Percentiles rank a stretch among this genome's conserved stretches.
These are phyloP conservation scores for Coniferiporia sulphurascens DNA, from an alignment of 1,284 basidiomycete genomes.

Conservation along the genomic window DNA sequence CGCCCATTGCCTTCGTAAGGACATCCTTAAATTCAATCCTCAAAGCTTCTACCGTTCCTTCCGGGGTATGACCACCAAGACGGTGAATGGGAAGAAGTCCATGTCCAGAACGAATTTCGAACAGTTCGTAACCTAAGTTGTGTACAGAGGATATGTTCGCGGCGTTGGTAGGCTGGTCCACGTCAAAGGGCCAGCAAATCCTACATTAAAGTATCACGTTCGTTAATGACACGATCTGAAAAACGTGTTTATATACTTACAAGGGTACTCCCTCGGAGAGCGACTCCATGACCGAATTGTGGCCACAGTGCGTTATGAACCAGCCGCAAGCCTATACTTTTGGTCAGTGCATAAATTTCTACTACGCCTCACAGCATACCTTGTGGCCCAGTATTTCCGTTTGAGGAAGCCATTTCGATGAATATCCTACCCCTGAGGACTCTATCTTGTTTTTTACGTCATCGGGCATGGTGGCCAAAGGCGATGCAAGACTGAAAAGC, in stretches of 20 bases:
- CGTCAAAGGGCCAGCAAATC: constrained; percentile 26
- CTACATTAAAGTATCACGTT: constrained; percentile 5
- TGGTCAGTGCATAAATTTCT: neutral
- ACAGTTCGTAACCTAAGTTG: constrained; percentile 26
- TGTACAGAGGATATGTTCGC: constrained; percentile 22
- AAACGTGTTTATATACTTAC: constrained; percentile 5
- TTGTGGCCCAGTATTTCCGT: constrained; percentile 17
- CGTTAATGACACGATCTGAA: neutral
- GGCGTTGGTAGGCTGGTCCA: constrained; percentile 26
- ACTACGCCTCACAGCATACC: neutral
- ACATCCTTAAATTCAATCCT: constrained; percentile 1
- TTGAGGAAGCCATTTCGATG: constrained; percentile 18
- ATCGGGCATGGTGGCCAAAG: constrained; percentile 10
- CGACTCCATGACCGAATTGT: constrained; percentile 20
- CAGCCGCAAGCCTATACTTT: constrained; percentile 19
- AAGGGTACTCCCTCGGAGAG: constrained; percentile 18
- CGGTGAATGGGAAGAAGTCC: constrained; percentile 22
- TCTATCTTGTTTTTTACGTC: constrained; percentile 9
- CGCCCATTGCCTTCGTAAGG: constrained; percentile 2
- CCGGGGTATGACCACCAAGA: constrained; percentile 4
- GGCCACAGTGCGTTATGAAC: constrained; percentile 20
- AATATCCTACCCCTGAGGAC: constrained; percentile 13
- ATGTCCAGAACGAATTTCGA: constrained; percentile 25
- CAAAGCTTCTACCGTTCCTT: constrained; percentile 7
- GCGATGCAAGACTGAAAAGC: constrained; percentile 14